These are phyloP conservation scores for Rhizophora mangle DNA, from an alignment of 345 rosid genomes.

Conservation along the genomic window DNA sequence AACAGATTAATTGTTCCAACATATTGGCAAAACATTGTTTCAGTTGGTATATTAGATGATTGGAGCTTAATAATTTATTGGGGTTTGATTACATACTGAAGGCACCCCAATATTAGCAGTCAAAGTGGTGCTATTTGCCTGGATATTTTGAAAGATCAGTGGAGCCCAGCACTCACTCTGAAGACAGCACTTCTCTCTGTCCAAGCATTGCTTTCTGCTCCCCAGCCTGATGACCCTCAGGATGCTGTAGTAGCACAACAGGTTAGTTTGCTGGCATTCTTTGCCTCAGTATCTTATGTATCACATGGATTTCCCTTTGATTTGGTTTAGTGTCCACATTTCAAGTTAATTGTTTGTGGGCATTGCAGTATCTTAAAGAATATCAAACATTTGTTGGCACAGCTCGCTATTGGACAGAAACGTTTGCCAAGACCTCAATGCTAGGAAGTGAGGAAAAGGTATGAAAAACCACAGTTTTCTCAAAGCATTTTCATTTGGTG, in stretches of 20 bases:
- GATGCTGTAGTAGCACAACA: conserved; percentile 99
- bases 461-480: conserved; percentile 10
- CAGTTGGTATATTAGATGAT: neutral
- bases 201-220: conserved; percentile 92
- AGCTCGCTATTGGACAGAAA: conserved; percentile 98
- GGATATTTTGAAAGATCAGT: conserved; percentile 95
- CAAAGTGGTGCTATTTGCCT: conserved; percentile 98
- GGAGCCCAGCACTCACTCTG: conserved; percentile 99
- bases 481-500: neutral
- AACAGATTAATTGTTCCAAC: conserved; percentile 1
- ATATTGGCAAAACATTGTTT: neutral
- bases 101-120: conserved; percentile 99
- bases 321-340: neutral
- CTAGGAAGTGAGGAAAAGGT: conserved; percentile 88
- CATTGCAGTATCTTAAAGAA: conserved; percentile 76
- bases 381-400: conserved; percentile 82
- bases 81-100: conserved; percentile 22
- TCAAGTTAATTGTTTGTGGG: conserved; percentile 8
- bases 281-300: conserved; percentile 2
- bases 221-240: conserved; percentile 96
- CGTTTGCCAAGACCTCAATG: conserved; percentile 80
- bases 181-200: conserved; percentile 97
- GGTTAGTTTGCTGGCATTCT: conserved; percentile 39
- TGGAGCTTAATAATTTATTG: neutral
- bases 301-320: neutral